Base-by-base conservation (phyloP, 352 stramenopile genomes). In the Globisporangium polare region DNA sequence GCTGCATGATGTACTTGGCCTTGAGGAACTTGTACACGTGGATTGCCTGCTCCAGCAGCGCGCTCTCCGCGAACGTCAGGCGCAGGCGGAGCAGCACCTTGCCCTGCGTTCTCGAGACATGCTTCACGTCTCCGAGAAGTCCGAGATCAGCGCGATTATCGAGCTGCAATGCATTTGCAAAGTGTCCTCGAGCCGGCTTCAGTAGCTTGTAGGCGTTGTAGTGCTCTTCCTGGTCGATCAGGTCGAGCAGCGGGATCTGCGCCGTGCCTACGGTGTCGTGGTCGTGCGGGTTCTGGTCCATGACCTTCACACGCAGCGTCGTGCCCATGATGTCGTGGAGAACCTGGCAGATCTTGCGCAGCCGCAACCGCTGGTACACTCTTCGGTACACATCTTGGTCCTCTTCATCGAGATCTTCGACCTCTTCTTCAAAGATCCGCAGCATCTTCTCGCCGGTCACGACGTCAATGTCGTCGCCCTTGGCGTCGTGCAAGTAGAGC, bases 321-420 rank as follows among this genome's bases (percentile, higher is more conserved):
- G 82, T 72, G 37, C 67, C 71, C 71, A 92, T 79, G 39, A 92
- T 81, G 33, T 83, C 76, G n/a, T 82, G 66, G 4, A 92, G 67
- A 4, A 92, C 71, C 41, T 82, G 74, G 0, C 60, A 61, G 27
- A 90, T 65, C 64, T 90, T 88, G 5, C 77, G 68, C 18, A 89
- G 54, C 9, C 79, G 80, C 35, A 87, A 60, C 0, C 77, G 78
- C 42, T 81, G 75, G 39, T 88, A 77, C 1, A 92, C 69, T 9
- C 77, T 71, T 2, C 71, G 60, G 41, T 73, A 81, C 41, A 87
- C 75, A 2, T 50, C 26, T 20, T 85, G 66, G 39, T 92, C 82
- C 3, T 89, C 73, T 10, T 70, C n/a, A 17, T 88, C 77, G 43
- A 92, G 58, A 29, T 85, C 74, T 55, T 90, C 80, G 0, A 92